Percentiles rank a stretch among this genome's conserved stretches.
Evolutionary conservation across 495 filamentous ascomycete genomes (phyloP).

Genomic region (Aspergillus cavernicola): DNA sequence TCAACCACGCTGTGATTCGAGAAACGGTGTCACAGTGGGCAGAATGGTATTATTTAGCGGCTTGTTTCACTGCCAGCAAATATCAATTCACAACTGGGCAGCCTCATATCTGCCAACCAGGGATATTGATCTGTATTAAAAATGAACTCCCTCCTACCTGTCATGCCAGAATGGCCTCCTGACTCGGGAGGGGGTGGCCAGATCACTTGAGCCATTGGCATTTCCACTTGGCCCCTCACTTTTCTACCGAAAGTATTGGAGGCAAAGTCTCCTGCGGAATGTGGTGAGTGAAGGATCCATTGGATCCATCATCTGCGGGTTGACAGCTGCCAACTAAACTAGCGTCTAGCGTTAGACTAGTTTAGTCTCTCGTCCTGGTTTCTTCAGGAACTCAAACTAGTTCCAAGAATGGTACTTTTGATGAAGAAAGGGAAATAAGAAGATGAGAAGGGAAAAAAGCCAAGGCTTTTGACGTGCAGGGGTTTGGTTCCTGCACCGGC

Average conservation of each 20-base stretch:
- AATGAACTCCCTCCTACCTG: background rate
- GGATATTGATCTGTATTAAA: conserved; percentile 3
- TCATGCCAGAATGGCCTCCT: background rate
- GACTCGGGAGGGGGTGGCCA: background rate
- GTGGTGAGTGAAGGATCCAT: background rate
- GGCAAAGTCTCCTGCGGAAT: no score
- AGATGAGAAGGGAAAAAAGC: background rate
- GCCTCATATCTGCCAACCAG: background rate
- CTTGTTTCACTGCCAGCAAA: background rate
- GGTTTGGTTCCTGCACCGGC: background rate
- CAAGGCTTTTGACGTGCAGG: background rate
- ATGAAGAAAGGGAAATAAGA: background rate
- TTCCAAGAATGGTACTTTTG: background rate
- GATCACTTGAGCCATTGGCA: background rate
- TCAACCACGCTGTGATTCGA: conserved; percentile 2
- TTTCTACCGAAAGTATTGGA: no score
- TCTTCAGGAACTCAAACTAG: no score
- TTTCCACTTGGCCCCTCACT: no score
- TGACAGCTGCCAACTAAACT: background rate
- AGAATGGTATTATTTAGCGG: background rate
- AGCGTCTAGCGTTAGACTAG: background rate
- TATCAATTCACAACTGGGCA: background rate
- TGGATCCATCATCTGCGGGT: background rate
- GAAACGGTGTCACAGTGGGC: background rate
- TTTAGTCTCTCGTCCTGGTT: no score